These are phyloP conservation scores for Lumnitzera littorea DNA, from an alignment of 345 rosid genomes.

Conservation along the genomic window DNA sequence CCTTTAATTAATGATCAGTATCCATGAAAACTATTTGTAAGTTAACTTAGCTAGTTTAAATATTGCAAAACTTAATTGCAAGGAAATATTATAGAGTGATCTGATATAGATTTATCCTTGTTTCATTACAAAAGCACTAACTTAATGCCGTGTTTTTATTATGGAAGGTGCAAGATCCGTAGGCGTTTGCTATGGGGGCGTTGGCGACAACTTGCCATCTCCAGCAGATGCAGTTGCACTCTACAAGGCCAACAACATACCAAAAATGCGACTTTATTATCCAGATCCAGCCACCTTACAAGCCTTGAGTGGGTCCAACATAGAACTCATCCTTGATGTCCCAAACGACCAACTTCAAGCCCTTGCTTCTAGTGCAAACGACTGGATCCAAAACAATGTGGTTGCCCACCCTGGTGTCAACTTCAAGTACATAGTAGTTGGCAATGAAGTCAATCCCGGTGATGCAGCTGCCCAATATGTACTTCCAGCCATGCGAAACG, in stretches of 20 bases:
- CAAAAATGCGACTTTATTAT: constrained; percentile 28
- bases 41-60: no score
- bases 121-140: no score
- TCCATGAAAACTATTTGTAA: no score
- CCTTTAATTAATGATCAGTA: no score
- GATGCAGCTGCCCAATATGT: constrained; percentile 12
- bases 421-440: constrained; percentile 43
- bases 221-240: constrained; percentile 20
- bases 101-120: no score
- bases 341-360: constrained; percentile 22
- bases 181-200: constrained; percentile 39
- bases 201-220: constrained; percentile 33
- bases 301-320: constrained; percentile 31
- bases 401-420: constrained; percentile 19
- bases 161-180: constrained; percentile 15
- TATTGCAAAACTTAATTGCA: no score
- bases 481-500: constrained; percentile 20
- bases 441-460: constrained; percentile 30
- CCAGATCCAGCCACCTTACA: constrained; percentile 29
- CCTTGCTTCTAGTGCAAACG: constrained; percentile 15
- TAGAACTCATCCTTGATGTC: constrained; percentile 27
- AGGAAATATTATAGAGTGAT: no score
- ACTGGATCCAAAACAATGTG: constrained; percentile 31
- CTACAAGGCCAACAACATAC: constrained; percentile 19
- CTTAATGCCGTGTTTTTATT: no score